Conservation (phyloP, 192 early-diverging fungal genomes). For the Dissophora globulifera region DNA sequence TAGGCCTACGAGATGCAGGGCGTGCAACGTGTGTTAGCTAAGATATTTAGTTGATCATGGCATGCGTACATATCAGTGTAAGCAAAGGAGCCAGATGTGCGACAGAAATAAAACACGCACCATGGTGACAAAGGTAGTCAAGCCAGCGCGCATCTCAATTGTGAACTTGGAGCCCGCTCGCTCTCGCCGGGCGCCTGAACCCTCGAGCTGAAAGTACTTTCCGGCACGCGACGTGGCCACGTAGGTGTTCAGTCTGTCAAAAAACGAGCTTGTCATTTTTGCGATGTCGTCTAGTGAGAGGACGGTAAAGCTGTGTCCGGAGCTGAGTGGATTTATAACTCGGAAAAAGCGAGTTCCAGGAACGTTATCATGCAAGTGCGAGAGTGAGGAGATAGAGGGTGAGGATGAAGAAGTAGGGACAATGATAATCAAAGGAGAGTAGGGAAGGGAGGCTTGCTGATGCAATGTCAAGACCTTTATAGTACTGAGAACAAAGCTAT, state of each 20-base stretch:
- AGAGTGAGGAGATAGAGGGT: too few relatives aligned
- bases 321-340: too few relatives aligned
- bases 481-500: too few relatives aligned
- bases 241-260: slow-evolving; percentile 34
- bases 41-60: background rate
- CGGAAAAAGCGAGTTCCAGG: too few relatives aligned
- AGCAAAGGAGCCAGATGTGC: background rate
- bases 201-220: slow-evolving; percentile 64
- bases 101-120: slow-evolving; percentile 14
- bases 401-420: too few relatives aligned
- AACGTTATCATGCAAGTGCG: too few relatives aligned
- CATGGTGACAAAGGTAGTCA: slow-evolving; percentile 78
- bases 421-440: too few relatives aligned
- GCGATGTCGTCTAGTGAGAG: background rate
- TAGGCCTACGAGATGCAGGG: slow-evolving; percentile 60
- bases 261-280: slow-evolving; percentile 5
- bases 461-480: too few relatives aligned
- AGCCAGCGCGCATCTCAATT: slow-evolving; percentile 74
- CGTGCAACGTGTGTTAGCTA: too few relatives aligned
- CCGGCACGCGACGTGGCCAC: slow-evolving; percentile 62
- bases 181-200: slow-evolving; percentile 55
- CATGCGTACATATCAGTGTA: too few relatives aligned
- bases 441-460: too few relatives aligned
- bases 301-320: too few relatives aligned
- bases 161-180: slow-evolving; percentile 73